A percentile compares a stretch with the other conserved stretches of the same genome.
phyloP scores from a whole-genome alignment of 805 yeast species.

The Metschnikowia reukaufii region DNA sequence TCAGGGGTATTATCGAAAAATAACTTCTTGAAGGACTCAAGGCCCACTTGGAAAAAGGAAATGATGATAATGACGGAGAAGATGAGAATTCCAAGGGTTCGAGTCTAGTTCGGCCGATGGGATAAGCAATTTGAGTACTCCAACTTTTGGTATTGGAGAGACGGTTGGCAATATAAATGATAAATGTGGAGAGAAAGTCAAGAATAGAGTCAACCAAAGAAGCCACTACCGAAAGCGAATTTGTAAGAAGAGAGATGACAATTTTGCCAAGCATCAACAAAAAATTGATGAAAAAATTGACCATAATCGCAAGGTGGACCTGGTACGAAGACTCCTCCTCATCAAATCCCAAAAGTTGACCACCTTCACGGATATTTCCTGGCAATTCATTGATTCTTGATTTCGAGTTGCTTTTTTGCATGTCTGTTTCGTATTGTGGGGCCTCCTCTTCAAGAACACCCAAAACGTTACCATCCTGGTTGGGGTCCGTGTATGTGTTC shows the following conservation, averaged over 20 bases:
- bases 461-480: constrained; percentile 14
- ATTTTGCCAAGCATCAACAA: constrained; percentile 59
- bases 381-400: constrained; percentile 49
- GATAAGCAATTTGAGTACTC: constrained; percentile 49
- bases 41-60: constrained; percentile 71
- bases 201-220: constrained; percentile 74
- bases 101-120: constrained; percentile 69
- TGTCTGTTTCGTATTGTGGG: constrained; percentile 10
- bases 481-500: constrained; percentile 46
- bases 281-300: constrained; percentile 62
- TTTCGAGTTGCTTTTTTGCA: constrained; percentile 22
- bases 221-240: constrained; percentile 74
- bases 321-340: constrained; percentile 41
- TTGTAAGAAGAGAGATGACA: constrained; percentile 60
- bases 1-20: constrained; percentile 33
- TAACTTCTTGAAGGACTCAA: constrained; percentile 56
- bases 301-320: constrained; percentile 60
- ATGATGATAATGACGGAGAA: constrained; percentile 70
- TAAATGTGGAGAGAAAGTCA: constrained; percentile 72
- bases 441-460: constrained; percentile 21
- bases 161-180: constrained; percentile 62
- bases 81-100: constrained; percentile 80
- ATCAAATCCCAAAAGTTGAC: constrained; percentile 51
- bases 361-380: constrained; percentile 58
- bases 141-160: constrained; percentile 48